Conservation (phyloP, 2,329 filamentous ascomycete genomes). For the Tolypocladium nubicola region DNA sequence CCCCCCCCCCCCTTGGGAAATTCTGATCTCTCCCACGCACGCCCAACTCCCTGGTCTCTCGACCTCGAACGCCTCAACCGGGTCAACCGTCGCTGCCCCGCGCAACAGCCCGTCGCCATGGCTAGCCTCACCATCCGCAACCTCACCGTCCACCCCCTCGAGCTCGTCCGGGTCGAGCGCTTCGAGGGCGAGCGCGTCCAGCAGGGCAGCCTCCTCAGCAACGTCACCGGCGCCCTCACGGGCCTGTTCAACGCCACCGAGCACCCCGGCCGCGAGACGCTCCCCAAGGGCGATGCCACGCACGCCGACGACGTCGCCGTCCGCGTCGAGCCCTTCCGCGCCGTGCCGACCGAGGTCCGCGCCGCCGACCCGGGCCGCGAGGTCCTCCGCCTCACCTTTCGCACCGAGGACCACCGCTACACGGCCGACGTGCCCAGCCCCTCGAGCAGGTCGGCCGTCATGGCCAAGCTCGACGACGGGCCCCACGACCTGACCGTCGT, state of each 20-base stretch:
- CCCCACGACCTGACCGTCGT: constrained; percentile 54
- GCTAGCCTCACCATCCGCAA: constrained; percentile 66
- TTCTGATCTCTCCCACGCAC: too few species aligned
- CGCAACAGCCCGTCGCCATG: constrained; percentile 23
- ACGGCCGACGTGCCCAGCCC: constrained; percentile 62
- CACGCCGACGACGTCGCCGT: constrained; percentile 52
- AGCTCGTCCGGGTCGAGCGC: constrained; percentile 63
- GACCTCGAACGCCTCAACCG: background rate
- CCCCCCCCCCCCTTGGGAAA: constrained; percentile 2
- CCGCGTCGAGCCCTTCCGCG: constrained; percentile 56
- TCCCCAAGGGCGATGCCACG: constrained; percentile 48
- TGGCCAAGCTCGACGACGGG: constrained; percentile 43
- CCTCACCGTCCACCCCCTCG: constrained; percentile 61
- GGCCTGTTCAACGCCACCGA: constrained; percentile 33
- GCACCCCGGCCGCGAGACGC: constrained; percentile 16
- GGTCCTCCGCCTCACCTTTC: constrained; percentile 64
- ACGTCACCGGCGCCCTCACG: constrained; percentile 31
- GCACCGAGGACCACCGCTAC: constrained; percentile 46
- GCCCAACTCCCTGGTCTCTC: background rate
- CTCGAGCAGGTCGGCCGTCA: constrained; percentile 45
- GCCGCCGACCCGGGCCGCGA: constrained; percentile 50
- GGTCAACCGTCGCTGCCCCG: background rate
- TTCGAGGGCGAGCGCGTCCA: constrained; percentile 45
- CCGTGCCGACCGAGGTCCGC: constrained; percentile 44
- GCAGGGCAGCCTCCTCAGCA: constrained; percentile 31